Percentiles rank a stretch among this genome's conserved stretches.
Evolutionary conservation across 805 yeast species (phyloP).

Genomic region (Debaryomyces prosopidis): DNA sequence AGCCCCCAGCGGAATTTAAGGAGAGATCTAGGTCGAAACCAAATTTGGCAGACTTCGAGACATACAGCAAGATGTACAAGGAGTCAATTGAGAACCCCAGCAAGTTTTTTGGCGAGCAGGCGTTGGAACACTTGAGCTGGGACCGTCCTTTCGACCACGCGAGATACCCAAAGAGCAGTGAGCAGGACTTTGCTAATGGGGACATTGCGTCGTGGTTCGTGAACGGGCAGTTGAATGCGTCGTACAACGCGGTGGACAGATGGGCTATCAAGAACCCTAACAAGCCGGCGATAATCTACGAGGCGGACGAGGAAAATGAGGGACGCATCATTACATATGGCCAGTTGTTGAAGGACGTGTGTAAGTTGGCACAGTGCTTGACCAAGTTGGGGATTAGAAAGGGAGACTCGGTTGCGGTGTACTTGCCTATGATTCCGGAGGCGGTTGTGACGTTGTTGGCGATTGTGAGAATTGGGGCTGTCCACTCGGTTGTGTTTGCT

Average conservation of each 20-base stretch:
- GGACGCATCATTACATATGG: slow-evolving; percentile 78
- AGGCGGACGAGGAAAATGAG: slow-evolving; percentile 86
- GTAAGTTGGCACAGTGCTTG: slow-evolving; percentile 82
- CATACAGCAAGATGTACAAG: slow-evolving; percentile 51
- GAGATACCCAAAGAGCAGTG: slow-evolving; percentile 45
- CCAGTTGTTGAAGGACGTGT: slow-evolving; percentile 81
- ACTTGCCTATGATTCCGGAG: slow-evolving; percentile 97
- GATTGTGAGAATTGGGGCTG: slow-evolving; percentile 89
- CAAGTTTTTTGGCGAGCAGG: slow-evolving; percentile 55
- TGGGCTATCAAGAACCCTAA: slow-evolving; percentile 88
- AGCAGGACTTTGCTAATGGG: slow-evolving; percentile 57
- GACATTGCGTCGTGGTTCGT: slow-evolving; percentile 88
- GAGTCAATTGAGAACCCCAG: slow-evolving; percentile 59
- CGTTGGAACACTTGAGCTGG: slow-evolving; percentile 53
- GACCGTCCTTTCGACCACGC: slow-evolving; percentile 49
- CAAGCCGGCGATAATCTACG: slow-evolving; percentile 82
- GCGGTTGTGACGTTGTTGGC: slow-evolving; percentile 95
- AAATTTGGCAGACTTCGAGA: slow-evolving; percentile 47
- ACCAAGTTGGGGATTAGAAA: slow-evolving; percentile 82
- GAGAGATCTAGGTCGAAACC: slow-evolving; percentile 49
- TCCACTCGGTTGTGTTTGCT: slow-evolving; percentile 95
- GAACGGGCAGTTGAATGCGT: slow-evolving; percentile 90
- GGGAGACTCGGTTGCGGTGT: slow-evolving; percentile 96
- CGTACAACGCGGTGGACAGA: slow-evolving; percentile 92
- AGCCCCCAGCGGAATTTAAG: slow-evolving; percentile 40